These are phyloP conservation scores for Neopestalotiopsis sp. DNA, from an alignment of 2,329 filamentous ascomycete genomes.

Conservation along the genomic window DNA sequence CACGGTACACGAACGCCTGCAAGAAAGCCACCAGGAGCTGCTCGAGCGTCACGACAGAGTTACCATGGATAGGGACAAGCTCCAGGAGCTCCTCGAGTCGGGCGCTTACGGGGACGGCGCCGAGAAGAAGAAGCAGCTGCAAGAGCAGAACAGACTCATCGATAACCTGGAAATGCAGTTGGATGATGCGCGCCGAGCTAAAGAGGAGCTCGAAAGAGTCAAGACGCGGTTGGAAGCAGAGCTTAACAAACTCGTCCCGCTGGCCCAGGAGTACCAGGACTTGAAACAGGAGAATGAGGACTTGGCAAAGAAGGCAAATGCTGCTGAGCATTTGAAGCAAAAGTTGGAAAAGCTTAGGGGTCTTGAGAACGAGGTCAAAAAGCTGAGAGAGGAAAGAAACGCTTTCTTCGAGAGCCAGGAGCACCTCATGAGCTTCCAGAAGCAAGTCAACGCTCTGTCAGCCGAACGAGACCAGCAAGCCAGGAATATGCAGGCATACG, in stretches of 20 bases:
- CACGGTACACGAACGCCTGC: slow-evolving; percentile 63
- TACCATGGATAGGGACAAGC: slow-evolving; percentile 64
- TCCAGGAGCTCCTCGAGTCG: slow-evolving; percentile 59
- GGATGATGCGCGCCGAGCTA: slow-evolving; percentile 48
- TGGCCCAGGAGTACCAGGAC: slow-evolving; percentile 65
- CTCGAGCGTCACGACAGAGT: slow-evolving; percentile 59
- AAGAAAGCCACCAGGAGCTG: slow-evolving; percentile 66
- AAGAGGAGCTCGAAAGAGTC: slow-evolving; percentile 48
- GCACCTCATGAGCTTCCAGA: slow-evolving; percentile 33
- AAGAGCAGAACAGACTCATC: slow-evolving; percentile 75
- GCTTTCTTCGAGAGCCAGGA: slow-evolving; percentile 48
- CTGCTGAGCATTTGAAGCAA: slow-evolving; percentile 65
- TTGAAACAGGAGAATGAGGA: slow-evolving; percentile 64
- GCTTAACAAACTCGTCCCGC: slow-evolving; percentile 54
- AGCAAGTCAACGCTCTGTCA: slow-evolving; percentile 41
- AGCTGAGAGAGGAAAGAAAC: slow-evolving; percentile 60
- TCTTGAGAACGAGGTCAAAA: slow-evolving; percentile 60
- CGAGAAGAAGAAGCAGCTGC: slow-evolving; percentile 44
- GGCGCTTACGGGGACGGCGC: slow-evolving; percentile 53
- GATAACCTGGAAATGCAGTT: slow-evolving; percentile 71
- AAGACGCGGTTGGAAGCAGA: slow-evolving; percentile 48
- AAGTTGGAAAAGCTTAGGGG: slow-evolving; percentile 64
- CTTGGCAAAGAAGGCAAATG: slow-evolving; percentile 67
- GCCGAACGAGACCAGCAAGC: slow-evolving; percentile 38
- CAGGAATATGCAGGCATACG: slow-evolving; percentile 40